Evolutionary conservation across 192 early-diverging fungal genomes (phyloP).

Genomic region (Coemansia sp.): DNA sequence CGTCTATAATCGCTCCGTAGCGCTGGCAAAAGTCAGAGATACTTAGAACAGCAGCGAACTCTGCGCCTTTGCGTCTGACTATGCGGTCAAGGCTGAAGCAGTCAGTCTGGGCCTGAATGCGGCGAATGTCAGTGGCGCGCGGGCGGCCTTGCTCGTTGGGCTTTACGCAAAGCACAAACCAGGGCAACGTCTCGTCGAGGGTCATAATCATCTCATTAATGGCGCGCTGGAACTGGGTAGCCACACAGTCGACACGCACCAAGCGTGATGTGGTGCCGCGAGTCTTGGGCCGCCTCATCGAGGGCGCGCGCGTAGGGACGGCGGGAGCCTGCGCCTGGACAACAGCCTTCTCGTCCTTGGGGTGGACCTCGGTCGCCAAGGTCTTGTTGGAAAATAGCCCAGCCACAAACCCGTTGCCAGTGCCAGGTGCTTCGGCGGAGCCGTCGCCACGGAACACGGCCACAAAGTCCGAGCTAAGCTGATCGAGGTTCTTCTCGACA

Average conservation of each 20-base stretch:
- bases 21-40: constrained; percentile 53
- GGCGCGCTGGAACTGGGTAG: constrained; percentile 71
- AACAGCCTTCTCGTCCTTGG: constrained; percentile 73
- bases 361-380: constrained; percentile 80
- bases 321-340: constrained; percentile 75
- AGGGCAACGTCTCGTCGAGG: constrained; percentile 75
- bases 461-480: constrained; percentile 84
- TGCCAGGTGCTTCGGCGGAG: constrained; percentile 55
- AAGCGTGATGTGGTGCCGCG: constrained; percentile 59
- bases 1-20: constrained; percentile 47
- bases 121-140: constrained; percentile 36
- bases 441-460: constrained; percentile 77
- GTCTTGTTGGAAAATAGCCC: constrained; percentile 78
- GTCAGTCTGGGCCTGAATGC: constrained; percentile 51
- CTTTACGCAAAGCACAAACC: constrained; percentile 77
- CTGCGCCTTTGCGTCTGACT: constrained; percentile 46
- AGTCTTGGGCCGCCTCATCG: constrained; percentile 64
- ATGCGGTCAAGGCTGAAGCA: constrained; percentile 36
- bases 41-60: constrained; percentile 50
- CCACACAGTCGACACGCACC: constrained; percentile 64
- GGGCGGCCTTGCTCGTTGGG: constrained; percentile 50
- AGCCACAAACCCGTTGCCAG: constrained; percentile 75
- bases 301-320: constrained; percentile 71
- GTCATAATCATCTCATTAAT: constrained; percentile 69
- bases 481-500: constrained; percentile 78